phyloP scores from a whole-genome alignment of 2,329 filamentous ascomycete genomes.

The Cladosporium sp. region DNA sequence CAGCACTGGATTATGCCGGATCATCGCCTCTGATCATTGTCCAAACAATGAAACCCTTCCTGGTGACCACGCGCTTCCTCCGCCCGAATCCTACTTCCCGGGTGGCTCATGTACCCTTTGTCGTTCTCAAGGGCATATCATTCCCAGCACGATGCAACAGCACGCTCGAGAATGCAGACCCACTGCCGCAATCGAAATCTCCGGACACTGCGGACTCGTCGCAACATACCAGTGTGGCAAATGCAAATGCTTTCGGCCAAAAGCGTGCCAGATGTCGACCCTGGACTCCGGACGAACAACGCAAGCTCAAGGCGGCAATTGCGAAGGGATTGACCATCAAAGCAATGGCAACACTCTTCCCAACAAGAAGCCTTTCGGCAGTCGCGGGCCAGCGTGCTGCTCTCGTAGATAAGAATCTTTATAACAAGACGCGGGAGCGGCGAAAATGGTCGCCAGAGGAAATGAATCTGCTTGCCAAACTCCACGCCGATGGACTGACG shows the following conservation, averaged over 20 bases:
- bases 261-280: neutral
- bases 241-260: neutral
- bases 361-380: neutral
- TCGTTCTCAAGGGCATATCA: neutral
- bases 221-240: neutral
- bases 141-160: neutral
- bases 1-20: neutral
- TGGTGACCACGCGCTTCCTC: neutral
- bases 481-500: neutral
- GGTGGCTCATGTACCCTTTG: neutral
- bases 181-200: neutral
- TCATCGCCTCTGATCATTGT: neutral
- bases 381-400: too few relatives aligned
- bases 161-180: neutral
- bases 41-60: neutral
- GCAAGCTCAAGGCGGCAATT: neutral
- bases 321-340: neutral
- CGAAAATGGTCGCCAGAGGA: neutral
- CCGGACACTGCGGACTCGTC: neutral
- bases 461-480: neutral
- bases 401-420: too few relatives aligned
- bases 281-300: neutral
- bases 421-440: neutral
- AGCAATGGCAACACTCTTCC: neutral
- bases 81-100: neutral